phyloP scores from a whole-genome alignment of 495 filamentous ascomycete species.

The Glonium stellatum region DNA sequence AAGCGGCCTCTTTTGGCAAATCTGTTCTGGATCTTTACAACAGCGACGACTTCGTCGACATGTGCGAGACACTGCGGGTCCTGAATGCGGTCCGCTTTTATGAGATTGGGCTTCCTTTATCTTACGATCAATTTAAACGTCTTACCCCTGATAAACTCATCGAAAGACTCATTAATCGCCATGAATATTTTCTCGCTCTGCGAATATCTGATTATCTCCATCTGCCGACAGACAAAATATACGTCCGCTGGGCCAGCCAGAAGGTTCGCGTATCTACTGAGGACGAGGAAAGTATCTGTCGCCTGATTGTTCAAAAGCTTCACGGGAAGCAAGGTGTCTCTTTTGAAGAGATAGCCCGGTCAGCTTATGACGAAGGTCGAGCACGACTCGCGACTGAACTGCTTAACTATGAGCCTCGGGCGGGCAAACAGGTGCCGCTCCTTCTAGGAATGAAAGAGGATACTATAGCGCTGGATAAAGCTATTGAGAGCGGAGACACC shows the following conservation, averaged over 20 bases:
- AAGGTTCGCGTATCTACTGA: slow-evolving; percentile 82
- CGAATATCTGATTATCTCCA: slow-evolving; percentile 82
- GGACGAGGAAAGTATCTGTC: slow-evolving; percentile 82
- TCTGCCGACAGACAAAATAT: slow-evolving; percentile 81
- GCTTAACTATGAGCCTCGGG: slow-evolving; percentile 86
- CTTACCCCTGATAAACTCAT: slow-evolving; percentile 83
- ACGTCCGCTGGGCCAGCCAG: slow-evolving; percentile 92
- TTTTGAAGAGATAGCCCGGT: slow-evolving; percentile 85
- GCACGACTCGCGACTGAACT: slow-evolving; percentile 79
- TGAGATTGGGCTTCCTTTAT: slow-evolving; percentile 83
- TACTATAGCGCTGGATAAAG: slow-evolving; percentile 91
- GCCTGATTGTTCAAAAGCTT: slow-evolving; percentile 77
- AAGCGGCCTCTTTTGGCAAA: slow-evolving; percentile 94
- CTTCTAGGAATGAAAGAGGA: slow-evolving; percentile 94
- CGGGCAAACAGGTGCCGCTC: slow-evolving; percentile 91
- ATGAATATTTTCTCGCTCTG: slow-evolving; percentile 87
- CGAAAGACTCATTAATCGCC: slow-evolving; percentile 74
- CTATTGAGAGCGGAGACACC: slow-evolving; percentile 89
- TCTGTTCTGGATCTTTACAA: slow-evolving; percentile 94
- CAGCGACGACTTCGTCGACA: slow-evolving; percentile 96
- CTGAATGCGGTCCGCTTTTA: slow-evolving; percentile 88
- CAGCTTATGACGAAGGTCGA: slow-evolving; percentile 93
- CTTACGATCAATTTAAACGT: slow-evolving; percentile 83
- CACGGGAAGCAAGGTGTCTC: slow-evolving; percentile 84
- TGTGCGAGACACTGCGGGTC: slow-evolving; percentile 90